Conservation (phyloP, 148 eudicot genomes). For the Camellia sinensis region DNA sequence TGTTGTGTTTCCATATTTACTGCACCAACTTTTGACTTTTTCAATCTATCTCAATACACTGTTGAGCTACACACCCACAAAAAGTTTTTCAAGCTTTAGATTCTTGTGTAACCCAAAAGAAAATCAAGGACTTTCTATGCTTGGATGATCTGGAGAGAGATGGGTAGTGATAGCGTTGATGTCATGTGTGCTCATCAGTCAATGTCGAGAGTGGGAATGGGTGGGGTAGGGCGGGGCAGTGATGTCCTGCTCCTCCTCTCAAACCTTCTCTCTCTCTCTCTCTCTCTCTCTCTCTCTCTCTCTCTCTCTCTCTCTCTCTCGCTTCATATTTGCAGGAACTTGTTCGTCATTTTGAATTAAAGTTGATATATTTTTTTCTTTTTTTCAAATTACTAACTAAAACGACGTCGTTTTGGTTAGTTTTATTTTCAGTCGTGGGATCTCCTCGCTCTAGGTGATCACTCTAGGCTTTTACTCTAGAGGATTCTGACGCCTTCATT, state of each 20-base stretch:
- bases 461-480: too few relatives aligned
- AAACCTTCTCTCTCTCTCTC: too few relatives aligned
- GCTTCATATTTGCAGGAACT: too few relatives aligned
- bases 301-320: background rate
- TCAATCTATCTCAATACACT: conserved; percentile 6
- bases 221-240: too few relatives aligned
- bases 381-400: too few relatives aligned
- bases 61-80: background rate
- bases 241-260: too few relatives aligned
- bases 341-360: too few relatives aligned
- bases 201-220: background rate
- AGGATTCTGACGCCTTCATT: too few relatives aligned
- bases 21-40: conserved; percentile 14
- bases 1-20: background rate
- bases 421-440: too few relatives aligned
- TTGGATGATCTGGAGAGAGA: conserved; percentile 17
- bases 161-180: conserved; percentile 43
- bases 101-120: conserved; percentile 23
- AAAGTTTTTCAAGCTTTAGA: conserved; percentile 32
- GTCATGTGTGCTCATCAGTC: conserved; percentile 48
- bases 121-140: conserved; percentile 13
- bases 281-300: background rate
- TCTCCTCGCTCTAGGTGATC: too few relatives aligned
- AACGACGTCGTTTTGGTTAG: too few relatives aligned
- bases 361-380: too few relatives aligned